Base-by-base conservation (phyloP, 1,284 basidiomycete genomes). In the Gymnopus androsaceus region DNA sequence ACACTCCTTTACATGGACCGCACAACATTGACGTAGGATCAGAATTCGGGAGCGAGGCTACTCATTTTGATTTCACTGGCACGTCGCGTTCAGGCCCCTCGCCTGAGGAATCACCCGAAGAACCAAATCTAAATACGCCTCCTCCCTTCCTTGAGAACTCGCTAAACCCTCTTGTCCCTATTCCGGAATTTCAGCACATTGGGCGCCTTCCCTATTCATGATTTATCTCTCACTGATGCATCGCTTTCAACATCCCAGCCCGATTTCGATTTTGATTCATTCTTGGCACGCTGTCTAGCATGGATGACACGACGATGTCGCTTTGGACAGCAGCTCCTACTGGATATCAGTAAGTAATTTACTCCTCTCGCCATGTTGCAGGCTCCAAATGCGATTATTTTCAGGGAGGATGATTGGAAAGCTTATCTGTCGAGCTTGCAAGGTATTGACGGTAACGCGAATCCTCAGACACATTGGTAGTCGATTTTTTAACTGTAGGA, bases 251-350 rank as follows among this genome's bases (percentile, higher is more conserved):
- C n/a, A n/a, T 17, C 50, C 28, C 48, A 33, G 53, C 36, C 42
- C 46, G 48, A 55, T 11, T 25, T 57, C 6, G 57, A 59, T 46
- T 50, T 50, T 40, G 55, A 49, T 25, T 30, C 51, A n/a, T 56
- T 60, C 37, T 31, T 56, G 25, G 48, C 6, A 60, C 61, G 12
- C 38, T 56, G 27, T 63, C 67, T n/a, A n/a, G 65, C 19, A 67
- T 73, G 63, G 73, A 75, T 61, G 62, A 63, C 44, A 72, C 75
- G 45, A 68, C 69, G 11, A 67, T 76, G 68, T 63, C 67, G 15
- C 74, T 79, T 71, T 81, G 76, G 77, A 74, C 75, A 21, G 70
- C 68, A 14, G 72, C 75, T 8, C 74, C 76, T n/a, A 68, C 69
- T 5, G 71, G 69, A 33, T 76, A 76, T 46, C 72, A 77, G 78